Percentiles rank a stretch among this genome's conserved stretches.
Conservation (phyloP, 108 stramenopile genomes). For the Schizochytrium sp. region DNA sequence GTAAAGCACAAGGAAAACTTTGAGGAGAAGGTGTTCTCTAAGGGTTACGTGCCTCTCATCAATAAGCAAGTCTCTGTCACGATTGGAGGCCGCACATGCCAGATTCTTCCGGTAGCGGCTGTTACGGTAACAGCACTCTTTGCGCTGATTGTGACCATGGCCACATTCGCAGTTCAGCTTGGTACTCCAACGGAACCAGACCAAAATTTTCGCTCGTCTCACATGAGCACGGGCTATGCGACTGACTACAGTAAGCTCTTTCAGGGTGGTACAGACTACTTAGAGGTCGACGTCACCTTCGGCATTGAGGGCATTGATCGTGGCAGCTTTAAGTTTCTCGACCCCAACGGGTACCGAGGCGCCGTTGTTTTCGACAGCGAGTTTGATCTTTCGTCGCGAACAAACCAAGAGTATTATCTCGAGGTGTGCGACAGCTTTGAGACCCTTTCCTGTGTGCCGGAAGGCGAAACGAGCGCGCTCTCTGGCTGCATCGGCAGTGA, state of each 20-base stretch:
- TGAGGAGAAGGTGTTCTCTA: constrained; percentile 21
- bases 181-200: constrained; percentile 24
- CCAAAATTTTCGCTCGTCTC: constrained; percentile 6
- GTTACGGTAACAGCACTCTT: not conserved
- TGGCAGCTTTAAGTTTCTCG: constrained; percentile 3
- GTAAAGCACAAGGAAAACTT: not conserved
- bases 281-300: constrained; percentile 10
- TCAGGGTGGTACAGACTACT: not conserved
- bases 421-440: not conserved
- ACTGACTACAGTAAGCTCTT: not conserved
- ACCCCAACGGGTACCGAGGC: constrained; percentile 20
- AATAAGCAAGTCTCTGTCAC: not conserved
- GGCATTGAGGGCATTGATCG: constrained; percentile 30
- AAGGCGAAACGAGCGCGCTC: not conserved
- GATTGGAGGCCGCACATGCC: not conserved
- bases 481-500: not conserved
- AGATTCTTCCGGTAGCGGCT: not conserved
- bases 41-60: constrained; percentile 20
- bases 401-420: not conserved
- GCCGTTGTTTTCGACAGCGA: not conserved
- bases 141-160: not conserved
- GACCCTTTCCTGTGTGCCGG: not conserved
- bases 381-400: constrained; percentile 14
- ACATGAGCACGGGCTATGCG: constrained; percentile 18
- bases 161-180: not conserved